phyloP scores from a whole-genome alignment of 1,139 yeast species.

The Lizanozyma gosingica region DNA sequence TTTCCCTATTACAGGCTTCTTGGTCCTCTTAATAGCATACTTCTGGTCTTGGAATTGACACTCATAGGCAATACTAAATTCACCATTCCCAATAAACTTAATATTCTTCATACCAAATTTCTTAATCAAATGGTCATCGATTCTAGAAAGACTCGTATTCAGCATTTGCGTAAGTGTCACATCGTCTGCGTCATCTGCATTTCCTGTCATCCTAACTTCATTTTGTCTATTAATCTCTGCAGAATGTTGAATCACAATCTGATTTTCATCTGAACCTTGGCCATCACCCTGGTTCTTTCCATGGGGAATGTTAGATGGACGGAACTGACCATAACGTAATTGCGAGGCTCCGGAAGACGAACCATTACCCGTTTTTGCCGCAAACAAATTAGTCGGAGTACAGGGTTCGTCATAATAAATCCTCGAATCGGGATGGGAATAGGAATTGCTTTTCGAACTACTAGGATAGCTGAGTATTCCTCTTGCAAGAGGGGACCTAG shows the following conservation, averaged over 20 bases:
- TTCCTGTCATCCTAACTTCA: neutral
- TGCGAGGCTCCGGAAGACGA: neutral
- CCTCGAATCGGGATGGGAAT: neutral
- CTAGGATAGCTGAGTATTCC: neutral
- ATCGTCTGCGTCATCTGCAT: neutral
- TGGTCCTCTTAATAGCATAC: slow-evolving; percentile 83
- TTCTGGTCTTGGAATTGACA: slow-evolving; percentile 55
- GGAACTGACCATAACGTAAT: neutral
- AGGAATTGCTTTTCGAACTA: neutral
- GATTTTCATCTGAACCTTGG: slow-evolving; percentile 12
- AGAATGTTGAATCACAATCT: neutral
- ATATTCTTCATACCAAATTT: slow-evolving; percentile 63
- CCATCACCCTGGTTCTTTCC: no score
- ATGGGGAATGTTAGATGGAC: neutral
- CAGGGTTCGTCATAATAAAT: neutral
- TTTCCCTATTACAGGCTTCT: slow-evolving; percentile 39
- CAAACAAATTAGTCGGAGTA: neutral
- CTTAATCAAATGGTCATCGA: slow-evolving; percentile 53
- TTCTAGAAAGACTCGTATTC: slow-evolving; percentile 10
- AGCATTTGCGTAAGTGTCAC: neutral
- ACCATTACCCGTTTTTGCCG: neutral
- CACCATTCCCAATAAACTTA: slow-evolving; percentile 70
- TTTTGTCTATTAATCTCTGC: neutral
- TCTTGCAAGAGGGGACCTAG: neutral
- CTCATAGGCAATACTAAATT: slow-evolving; percentile 81